phyloP scores from a whole-genome alignment of 2,329 filamentous ascomycete genomes.

The Monosporascus ibericus region DNA sequence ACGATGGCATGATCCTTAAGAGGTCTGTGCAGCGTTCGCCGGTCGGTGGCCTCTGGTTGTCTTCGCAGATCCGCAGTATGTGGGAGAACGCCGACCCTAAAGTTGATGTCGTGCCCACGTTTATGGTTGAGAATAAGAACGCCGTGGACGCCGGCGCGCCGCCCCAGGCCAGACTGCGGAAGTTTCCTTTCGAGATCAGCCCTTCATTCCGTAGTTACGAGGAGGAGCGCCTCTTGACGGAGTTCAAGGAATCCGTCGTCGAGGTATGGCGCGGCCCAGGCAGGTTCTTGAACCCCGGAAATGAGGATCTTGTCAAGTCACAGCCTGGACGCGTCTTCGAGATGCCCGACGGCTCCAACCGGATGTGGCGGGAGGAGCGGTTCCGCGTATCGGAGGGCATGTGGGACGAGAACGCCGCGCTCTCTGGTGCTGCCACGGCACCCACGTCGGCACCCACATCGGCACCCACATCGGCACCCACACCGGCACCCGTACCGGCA shows the following conservation, averaged over 20 bases:
- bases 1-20: conserved; percentile 91
- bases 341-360: conserved; percentile 94
- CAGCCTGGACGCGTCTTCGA: conserved; percentile 85
- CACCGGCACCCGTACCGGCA: conserved; percentile 25
- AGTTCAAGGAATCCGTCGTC: conserved; percentile 97
- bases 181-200: conserved; percentile 55
- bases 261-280: conserved; percentile 85
- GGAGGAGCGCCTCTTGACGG: conserved; percentile 86
- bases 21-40: conserved; percentile 82
- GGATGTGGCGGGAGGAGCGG: conserved; percentile 85
- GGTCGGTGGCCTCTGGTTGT: conserved; percentile 84
- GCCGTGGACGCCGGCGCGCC: conserved; percentile 81
- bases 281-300: conserved; percentile 56
- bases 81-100: conserved; percentile 65
- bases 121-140: conserved; percentile 79
- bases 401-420: conserved; percentile 78
- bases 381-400: conserved; percentile 83
- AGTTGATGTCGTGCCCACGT: conserved; percentile 75
- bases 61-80: conserved; percentile 76
- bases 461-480: conserved; percentile 18
- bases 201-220: conserved; percentile 76
- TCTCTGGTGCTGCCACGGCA: conserved; percentile 23
- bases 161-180: conserved; percentile 67
- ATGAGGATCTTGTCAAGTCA: conserved; percentile 68
- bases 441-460: conserved; percentile 12